These are phyloP conservation scores for Pseudonectria foliicola DNA, from an alignment of 2,329 filamentous ascomycete genomes.

Conservation along the genomic window DNA sequence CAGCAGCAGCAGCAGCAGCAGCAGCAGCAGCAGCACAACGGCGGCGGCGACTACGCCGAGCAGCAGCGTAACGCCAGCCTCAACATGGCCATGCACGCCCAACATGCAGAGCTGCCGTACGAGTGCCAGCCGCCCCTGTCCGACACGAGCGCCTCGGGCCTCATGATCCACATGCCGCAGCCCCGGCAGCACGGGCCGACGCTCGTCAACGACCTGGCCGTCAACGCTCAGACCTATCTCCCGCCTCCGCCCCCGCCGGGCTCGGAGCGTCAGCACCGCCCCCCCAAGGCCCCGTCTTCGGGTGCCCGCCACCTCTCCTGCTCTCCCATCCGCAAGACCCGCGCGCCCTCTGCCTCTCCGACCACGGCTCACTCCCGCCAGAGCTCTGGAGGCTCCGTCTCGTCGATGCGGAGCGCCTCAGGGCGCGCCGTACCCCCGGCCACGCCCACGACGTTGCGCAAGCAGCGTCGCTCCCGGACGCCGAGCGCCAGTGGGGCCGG, in stretches of 20 bases:
- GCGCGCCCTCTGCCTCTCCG: slow-evolving; percentile 33
- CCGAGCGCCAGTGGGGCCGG: slow-evolving; percentile 23
- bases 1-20: background rate
- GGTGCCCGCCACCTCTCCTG: slow-evolving; percentile 42
- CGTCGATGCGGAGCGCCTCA: slow-evolving; percentile 29
- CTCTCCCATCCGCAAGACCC: slow-evolving; percentile 36
- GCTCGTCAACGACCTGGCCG: slow-evolving; percentile 28
- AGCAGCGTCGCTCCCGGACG: slow-evolving; percentile 32
- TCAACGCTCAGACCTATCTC: slow-evolving; percentile 29
- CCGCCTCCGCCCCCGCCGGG: slow-evolving; percentile 26
- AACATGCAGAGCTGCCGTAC: slow-evolving; percentile 34
- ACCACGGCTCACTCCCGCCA: slow-evolving; percentile 32
- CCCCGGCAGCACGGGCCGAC: slow-evolving; percentile 29
- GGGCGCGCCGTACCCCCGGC: slow-evolving; percentile 31
- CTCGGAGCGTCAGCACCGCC: slow-evolving; percentile 34
- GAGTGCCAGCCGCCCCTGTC: slow-evolving; percentile 28
- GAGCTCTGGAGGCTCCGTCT: slow-evolving; percentile 32
- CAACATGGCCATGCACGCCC: slow-evolving; percentile 34
- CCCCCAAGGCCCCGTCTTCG: slow-evolving; percentile 47
- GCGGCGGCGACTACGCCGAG: slow-evolving; percentile 19
- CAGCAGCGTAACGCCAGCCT: slow-evolving; percentile 30
- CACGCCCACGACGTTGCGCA: slow-evolving; percentile 33
- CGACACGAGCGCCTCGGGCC: slow-evolving; percentile 29
- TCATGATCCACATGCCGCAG: slow-evolving; percentile 51
- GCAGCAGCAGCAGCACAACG: slow-evolving; percentile 7